phyloP scores from a whole-genome alignment of 228 moss, liverwort and hornwort species.

The Sphagnum magellanicum region DNA sequence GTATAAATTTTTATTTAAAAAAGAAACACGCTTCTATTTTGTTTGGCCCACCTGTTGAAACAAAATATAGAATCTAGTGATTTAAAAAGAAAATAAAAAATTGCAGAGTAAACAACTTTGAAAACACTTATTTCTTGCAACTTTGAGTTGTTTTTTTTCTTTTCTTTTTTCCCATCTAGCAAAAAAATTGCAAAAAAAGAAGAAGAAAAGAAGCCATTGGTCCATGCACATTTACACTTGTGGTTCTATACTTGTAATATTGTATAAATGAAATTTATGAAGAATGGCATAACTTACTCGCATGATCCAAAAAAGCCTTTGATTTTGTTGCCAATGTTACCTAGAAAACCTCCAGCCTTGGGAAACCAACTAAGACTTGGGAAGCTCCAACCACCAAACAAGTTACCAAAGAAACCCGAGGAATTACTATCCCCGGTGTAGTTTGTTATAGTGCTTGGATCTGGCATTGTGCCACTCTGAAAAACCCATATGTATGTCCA shows the following conservation, averaged over 20 bases:
- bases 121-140: no score
- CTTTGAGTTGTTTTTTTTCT: no score
- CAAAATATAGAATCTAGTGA: no score
- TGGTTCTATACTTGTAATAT: background rate
- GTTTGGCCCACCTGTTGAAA: no score
- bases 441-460: slow-evolving; percentile 8
- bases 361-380: slow-evolving; percentile 6
- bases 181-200: background rate
- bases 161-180: background rate
- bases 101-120: no score
- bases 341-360: slow-evolving; percentile 7
- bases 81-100: no score
- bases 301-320: slow-evolving; percentile 18
- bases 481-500: background rate
- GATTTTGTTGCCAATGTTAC: slow-evolving; percentile 5
- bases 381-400: slow-evolving; percentile 14
- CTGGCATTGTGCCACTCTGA: slow-evolving; percentile 4
- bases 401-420: no score
- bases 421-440: slow-evolving; percentile 5
- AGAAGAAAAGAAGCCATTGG: background rate
- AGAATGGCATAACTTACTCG: slow-evolving; percentile 8
- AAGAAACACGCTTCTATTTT: no score
- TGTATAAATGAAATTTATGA: background rate
- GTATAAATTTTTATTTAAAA: no score
- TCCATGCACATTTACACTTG: background rate